Percentiles rank a stretch among this genome's conserved stretches.
Evolutionary conservation across 352 stramenopile genomes (phyloP).

Genomic region (Phytopythium cucurbitacearum): DNA sequence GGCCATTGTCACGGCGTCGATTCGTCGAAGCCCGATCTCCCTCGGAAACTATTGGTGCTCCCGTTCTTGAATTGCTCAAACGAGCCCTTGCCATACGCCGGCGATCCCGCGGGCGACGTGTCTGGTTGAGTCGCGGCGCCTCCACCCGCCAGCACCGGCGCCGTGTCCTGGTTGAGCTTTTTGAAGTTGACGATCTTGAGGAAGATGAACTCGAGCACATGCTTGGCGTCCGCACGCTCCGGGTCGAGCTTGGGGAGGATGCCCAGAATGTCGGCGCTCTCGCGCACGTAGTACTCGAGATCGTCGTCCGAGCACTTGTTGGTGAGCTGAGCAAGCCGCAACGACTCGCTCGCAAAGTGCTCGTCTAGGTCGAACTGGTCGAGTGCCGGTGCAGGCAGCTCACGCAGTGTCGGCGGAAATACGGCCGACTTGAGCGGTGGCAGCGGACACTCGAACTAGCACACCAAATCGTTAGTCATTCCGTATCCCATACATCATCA

Average conservation of each 20-base stretch:
- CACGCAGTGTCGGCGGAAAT: slow-evolving; percentile 91
- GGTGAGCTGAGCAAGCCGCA: slow-evolving; percentile 92
- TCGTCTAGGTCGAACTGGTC: slow-evolving; percentile 98
- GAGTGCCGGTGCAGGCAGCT: slow-evolving; percentile 87
- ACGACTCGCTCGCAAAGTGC: slow-evolving; percentile 91
- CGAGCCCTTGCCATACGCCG: slow-evolving; percentile 18
- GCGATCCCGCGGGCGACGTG: slow-evolving; percentile 4
- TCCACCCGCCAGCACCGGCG: slow-evolving; percentile 13
- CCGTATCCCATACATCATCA: background rate
- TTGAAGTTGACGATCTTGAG: slow-evolving; percentile 93
- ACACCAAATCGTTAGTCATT: background rate
- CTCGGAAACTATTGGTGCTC: slow-evolving; percentile 14
- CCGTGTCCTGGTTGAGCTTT: slow-evolving; percentile 81
- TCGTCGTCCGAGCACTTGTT: slow-evolving; percentile 95
- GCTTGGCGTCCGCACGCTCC: slow-evolving; percentile 79
- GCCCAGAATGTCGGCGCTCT: slow-evolving; percentile 91
- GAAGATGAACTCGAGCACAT: slow-evolving; percentile 92
- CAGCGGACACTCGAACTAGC: slow-evolving; percentile 91
- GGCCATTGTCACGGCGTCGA: slow-evolving; percentile 31
- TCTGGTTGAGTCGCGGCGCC: slow-evolving; percentile 7
- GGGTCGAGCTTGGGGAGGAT: slow-evolving; percentile 75
- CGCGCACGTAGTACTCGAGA: slow-evolving; percentile 93
- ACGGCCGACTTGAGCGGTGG: slow-evolving; percentile 91
- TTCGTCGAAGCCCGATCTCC: slow-evolving; percentile 43
- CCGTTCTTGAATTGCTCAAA: slow-evolving; percentile 4